Evolutionary conservation across 305 asterid species (phyloP).

Genomic region (Solanum chacoense): DNA sequence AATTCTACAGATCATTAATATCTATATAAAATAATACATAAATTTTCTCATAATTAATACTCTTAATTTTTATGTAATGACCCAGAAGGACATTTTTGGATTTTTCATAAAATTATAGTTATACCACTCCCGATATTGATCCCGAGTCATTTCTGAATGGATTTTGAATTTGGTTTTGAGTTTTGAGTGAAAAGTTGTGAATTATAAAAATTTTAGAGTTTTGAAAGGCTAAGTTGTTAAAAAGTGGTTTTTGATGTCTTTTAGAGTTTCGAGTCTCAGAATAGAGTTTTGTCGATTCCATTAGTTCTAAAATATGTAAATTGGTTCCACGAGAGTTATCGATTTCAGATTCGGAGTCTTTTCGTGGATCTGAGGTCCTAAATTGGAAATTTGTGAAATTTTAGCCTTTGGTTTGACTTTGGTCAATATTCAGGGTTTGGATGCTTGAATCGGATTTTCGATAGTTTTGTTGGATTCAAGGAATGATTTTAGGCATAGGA

Average conservation of each 20-base stretch:
- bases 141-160: not conserved
- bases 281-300: no score
- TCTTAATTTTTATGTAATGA: not conserved
- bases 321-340: not conserved
- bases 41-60: not conserved
- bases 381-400: not conserved
- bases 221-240: not conserved
- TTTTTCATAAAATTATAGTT: no score
- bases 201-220: not conserved
- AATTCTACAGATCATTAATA: not conserved
- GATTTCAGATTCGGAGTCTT: no score
- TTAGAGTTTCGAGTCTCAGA: not conserved
- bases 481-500: not conserved
- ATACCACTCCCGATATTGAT: not conserved
- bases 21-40: not conserved
- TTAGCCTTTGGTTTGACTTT: not conserved
- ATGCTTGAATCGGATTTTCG: fast-evolving
- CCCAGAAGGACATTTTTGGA: not conserved
- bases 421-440: not conserved
- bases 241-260: not conserved
- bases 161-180: not conserved
- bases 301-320: not conserved
- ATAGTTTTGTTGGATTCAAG: not conserved
- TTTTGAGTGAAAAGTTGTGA: not conserved
- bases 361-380: not conserved